A percentile compares a stretch with the other conserved stretches of the same genome.
Evolutionary conservation across 345 rosid species (phyloP).

Genomic region (Triadica sebifera): DNA sequence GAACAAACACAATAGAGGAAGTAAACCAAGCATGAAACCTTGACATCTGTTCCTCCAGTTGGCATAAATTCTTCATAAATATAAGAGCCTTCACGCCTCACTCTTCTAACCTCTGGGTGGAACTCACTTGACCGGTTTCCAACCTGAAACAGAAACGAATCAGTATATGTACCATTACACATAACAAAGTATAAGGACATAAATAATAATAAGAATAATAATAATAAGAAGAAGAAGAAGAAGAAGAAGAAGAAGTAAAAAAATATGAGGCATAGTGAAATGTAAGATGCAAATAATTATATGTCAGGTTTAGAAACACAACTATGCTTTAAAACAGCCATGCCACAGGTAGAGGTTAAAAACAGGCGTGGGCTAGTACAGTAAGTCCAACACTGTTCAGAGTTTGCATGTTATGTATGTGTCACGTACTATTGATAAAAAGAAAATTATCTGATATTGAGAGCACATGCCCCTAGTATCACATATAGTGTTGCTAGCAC

Average conservation of each 20-base stretch:
- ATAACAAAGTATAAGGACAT: neutral
- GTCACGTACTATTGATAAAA: neutral
- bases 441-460: neutral
- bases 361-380: neutral
- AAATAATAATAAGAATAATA: neutral
- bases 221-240: too few relatives aligned
- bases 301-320: neutral
- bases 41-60: constrained; percentile 99
- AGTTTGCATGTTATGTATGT: neutral
- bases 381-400: neutral
- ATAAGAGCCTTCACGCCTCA: constrained; percentile 96
- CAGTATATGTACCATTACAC: neutral
- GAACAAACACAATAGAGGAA: constrained; percentile 1
- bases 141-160: constrained; percentile 44
- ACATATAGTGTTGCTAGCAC: neutral
- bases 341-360: constrained; percentile 2
- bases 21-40: constrained; percentile 46
- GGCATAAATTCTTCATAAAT: constrained; percentile 99
- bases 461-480: neutral
- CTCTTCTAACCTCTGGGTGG: constrained; percentile 97
- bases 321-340: constrained; percentile 4
- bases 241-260: too few relatives aligned
- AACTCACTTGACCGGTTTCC: constrained; percentile 99
- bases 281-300: neutral
- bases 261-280: neutral